Conservation (phyloP, 2,329 filamentous ascomycete species). For the Aspergillus sp. region DNA sequence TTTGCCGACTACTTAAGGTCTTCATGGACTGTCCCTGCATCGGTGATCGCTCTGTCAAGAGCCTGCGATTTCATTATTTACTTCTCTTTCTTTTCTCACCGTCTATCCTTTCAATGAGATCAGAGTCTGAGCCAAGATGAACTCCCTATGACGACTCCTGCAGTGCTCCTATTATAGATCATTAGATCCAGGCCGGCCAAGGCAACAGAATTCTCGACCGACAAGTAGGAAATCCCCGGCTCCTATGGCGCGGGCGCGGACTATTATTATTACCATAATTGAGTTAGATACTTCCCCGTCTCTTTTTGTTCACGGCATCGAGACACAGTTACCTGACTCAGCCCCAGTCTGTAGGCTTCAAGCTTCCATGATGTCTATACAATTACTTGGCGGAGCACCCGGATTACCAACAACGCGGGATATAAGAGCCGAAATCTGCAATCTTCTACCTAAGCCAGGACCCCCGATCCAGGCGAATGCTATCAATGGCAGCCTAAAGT, state of each 20-base stretch:
- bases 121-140: background rate
- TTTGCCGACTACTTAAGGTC: background rate
- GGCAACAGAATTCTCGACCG: constrained; percentile 10
- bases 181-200: constrained; percentile 6
- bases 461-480: background rate
- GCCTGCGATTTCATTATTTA: background rate
- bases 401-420: background rate
- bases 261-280: background rate
- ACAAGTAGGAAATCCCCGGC: background rate
- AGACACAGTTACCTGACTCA: background rate
- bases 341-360: background rate
- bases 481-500: background rate
- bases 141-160: constrained; percentile 2
- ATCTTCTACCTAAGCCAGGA: background rate
- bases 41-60: too few relatives aligned
- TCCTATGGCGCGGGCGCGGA: background rate
- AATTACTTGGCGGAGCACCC: background rate
- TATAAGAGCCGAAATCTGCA: background rate
- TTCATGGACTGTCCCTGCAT: too few relatives aligned
- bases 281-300: background rate
- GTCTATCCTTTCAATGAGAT: background rate
- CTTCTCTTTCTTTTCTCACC: background rate
- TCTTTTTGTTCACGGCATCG: background rate
- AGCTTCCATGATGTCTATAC: background rate
- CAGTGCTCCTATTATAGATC: constrained; percentile 8